Evolutionary conservation across 805 yeast genomes (phyloP), one percentile per base, ranked within the genome.

Genomic region (Isabelozyma gotoi): DNA sequence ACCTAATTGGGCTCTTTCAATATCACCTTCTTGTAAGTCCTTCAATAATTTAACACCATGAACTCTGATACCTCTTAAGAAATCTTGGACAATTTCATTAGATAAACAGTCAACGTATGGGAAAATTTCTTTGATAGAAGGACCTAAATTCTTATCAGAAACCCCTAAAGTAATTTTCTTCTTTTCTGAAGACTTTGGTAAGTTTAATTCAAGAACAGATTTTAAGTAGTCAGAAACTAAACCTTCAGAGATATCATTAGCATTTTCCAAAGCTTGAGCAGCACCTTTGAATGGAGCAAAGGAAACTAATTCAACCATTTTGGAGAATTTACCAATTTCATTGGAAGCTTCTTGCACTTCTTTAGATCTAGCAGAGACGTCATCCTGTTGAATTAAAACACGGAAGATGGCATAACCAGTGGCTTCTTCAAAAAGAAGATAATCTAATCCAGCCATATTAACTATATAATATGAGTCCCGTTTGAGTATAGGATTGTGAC

Each of bases 231-330:
- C 98, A 46, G 91, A 85, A 44, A 92, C 96, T 57, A 91, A 79
- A 62, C 99, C 99, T 74, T 94, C 99, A 53, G 96, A 88, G 57
- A 94, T 86, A 65, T 94, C 98, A 65, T 94, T 94, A 56, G 98
- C 97, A 65, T 94, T 94, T 71, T 92, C 98, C 61, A 94, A 81
- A 48, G 99, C 99, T 71, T 94, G 98, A 41, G 99, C 98, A 48
- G 99, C 99, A 60, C 97, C 97, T 72, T 94, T 91, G 80, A 94
- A 94, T 40, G 99, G 99, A 47, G 97, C 96, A 72, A 94, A 94
- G 12, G 96, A 87, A 19, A 88, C 95, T 44, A 94, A 80, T 70
- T 91, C 96, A 56, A 94, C 84, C 76, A 92, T 76, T 74, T 94
- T 94, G 59, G 96, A 87, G 65, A 94, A 91, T 63, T 82, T 78